Evolutionary conservation across 2,329 filamentous ascomycete genomes (phyloP), one percentile per base, ranked within the genome.

Genomic region (Chaetomium sp.): DNA sequence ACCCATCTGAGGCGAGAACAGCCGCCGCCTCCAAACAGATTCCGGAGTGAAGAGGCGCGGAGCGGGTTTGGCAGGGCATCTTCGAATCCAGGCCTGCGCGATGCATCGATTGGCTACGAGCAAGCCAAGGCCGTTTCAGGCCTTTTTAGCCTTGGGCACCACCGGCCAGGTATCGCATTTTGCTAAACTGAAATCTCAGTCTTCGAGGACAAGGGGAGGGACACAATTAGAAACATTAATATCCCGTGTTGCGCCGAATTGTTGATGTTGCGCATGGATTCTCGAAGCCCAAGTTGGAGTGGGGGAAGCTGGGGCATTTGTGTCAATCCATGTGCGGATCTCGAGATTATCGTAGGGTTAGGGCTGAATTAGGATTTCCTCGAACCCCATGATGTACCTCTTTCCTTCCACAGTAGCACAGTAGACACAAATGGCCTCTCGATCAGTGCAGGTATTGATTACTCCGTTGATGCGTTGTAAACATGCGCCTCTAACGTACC

Each of bases 91-190:
- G 45, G 58, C 65, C 55, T 57, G 60, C 47, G 62, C 42, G 13
- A 54, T 27, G 49, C 47, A 62, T 69, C 68, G 71, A 73, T 74
- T 74, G 72, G 72, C 67, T 68, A 55, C 27, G 65, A 70, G 67
- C 57, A 57, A 63, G 62, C 67, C 64, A 67, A 61, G 65, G 33
- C 56, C 54, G 72, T 74, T 73, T 74, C 72, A 73, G 69, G 51
- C 68, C 62, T 25, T 63, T 63, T 68, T 71, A 70, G 70, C 66
- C 70, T 70, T 68, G 65, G 64, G 58, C 63, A 68, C 53, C 63
- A 67, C 29, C 49, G 49, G 35, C 50, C 33, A 25, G 57, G 25
- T 27, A 29, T 29, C 33, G 53, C 29, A 42, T 21, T 12, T 38
- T 27, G 33, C 12, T 49, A 21, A 35, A 38, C 49, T 57, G 25